phyloP scores from a whole-genome alignment of 169 alveolate species.

The Eimeria maxima region DNA sequence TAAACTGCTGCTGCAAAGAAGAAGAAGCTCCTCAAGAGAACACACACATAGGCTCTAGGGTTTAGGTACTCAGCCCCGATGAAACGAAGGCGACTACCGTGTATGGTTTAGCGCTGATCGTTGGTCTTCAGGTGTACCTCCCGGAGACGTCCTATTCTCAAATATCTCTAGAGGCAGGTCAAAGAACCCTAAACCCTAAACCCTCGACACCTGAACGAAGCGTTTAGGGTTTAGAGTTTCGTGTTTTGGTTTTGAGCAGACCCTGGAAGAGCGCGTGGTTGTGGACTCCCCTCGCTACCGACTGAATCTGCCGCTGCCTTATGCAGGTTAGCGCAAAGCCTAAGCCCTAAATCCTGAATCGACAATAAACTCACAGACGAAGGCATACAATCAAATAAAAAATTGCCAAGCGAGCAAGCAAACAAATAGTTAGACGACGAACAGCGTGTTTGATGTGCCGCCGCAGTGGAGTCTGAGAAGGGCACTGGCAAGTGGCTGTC shows the following conservation, averaged over 20 bases:
- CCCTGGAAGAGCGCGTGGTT: constrained; percentile 49
- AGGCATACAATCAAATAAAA: no score
- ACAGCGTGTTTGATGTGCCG: no score
- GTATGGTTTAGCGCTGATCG: not conserved
- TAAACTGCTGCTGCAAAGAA: not conserved
- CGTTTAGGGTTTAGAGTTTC: constrained; percentile 43
- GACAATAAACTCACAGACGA: no score
- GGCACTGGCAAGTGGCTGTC: no score
- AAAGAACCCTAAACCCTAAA: not conserved
- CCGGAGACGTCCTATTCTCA: constrained; percentile 15
- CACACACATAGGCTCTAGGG: not conserved
- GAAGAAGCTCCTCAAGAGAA: no score
- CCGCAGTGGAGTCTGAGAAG: no score
- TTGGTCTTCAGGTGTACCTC: constrained; percentile 15
- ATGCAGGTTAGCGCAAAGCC: constrained; percentile 1
- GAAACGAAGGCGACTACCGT: not conserved
- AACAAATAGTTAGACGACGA: no score
- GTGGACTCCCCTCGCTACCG: constrained; percentile 43
- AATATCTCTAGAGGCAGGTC: constrained; percentile 63
- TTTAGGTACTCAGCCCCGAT: not conserved
- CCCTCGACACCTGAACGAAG: not conserved
- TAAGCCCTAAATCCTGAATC: not conserved
- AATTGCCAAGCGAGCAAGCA: no score
- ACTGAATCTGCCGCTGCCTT: constrained; percentile 55
- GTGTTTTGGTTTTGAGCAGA: constrained; percentile 55